Evolutionary conservation across 2,329 filamentous ascomycete genomes (phyloP).

Genomic region (Beauveria pseudobassiana): DNA sequence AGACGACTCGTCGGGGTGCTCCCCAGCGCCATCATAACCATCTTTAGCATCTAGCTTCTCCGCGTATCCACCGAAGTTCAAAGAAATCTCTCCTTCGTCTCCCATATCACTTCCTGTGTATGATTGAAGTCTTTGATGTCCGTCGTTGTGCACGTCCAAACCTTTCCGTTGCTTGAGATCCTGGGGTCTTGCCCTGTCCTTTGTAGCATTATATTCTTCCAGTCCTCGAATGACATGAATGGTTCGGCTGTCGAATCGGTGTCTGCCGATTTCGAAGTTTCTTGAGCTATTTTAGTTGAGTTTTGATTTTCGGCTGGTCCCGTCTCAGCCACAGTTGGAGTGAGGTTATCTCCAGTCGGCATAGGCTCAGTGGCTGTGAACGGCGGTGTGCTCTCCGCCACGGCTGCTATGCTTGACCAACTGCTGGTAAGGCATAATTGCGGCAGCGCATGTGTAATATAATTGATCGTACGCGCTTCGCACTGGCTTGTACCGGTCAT

Average conservation of each 20-base stretch:
- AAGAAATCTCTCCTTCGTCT: conserved; percentile 76
- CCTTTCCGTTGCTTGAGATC: conserved; percentile 57
- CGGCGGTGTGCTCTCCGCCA: conserved; percentile 15
- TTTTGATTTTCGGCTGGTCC: not conserved
- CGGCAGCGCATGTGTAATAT: conserved; percentile 70
- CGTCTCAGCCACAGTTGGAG: not conserved
- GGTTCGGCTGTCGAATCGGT: conserved; percentile 29
- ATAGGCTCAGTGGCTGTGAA: conserved; percentile 9
- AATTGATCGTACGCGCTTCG: conserved; percentile 64
- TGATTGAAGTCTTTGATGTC: conserved; percentile 43
- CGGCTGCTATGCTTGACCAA: conserved; percentile 34
- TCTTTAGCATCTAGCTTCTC: conserved; percentile 14
- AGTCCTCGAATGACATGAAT: conserved; percentile 96
- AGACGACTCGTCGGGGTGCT: conserved; percentile 25
- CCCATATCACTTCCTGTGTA: conserved; percentile 68
- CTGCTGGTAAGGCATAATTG: conserved; percentile 67
- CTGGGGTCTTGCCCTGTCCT: conserved; percentile 69
- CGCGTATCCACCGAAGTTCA: conserved; percentile 37
- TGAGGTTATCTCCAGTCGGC: not conserved
- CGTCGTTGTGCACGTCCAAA: conserved; percentile 37
- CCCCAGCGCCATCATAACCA: conserved; percentile 18
- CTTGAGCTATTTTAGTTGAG: not conserved
- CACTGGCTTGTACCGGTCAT: conserved; percentile 25
- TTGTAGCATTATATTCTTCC: conserved; percentile 89
- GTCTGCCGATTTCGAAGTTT: not conserved